Evolutionary conservation across 176 grass and related monocot genomes (phyloP), one percentile per base, ranked within the genome.

Genomic region (Miscanthus lutarioriparius): DNA sequence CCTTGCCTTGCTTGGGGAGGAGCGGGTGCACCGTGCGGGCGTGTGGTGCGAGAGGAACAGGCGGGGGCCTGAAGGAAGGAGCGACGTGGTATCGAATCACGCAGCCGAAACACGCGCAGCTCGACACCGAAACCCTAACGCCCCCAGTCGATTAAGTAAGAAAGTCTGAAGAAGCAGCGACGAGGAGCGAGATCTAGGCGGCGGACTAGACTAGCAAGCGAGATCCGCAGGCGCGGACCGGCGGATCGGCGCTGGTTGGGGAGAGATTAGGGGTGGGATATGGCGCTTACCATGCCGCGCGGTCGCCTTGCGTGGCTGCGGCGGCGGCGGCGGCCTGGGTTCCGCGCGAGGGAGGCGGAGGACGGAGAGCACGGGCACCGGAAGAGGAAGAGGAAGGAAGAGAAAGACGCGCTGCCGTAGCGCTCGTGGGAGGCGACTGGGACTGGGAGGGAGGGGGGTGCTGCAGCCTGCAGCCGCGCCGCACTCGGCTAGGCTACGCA

Each of bases 171-270:
- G 56, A 30, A 66, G 15, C 70, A 28, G 25, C 41, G 40, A 27
- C 40, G 12, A 45, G n/a, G 70, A 17, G 70, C 70, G 70, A 73
- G 70, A 73, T 73, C 70, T 73, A 48, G 25, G 23, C 15, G 70
- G 41, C 56, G 8, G 56, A 23, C 22, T 23, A 25, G 20, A 59
- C 22, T 25, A 49, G 71, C 14, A 49, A 17, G 71, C 14, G 43
- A 48, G 72, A 74, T 74, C 72, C 44, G 72, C 26, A 41, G 39
- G 44, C 43, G 13, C 44, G 26, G 11, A 10, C 39, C 25, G 14
- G 27, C 6, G 70, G 41, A 73, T 73, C 70, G 70, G 70, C 12
- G 20, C 5, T 2, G 23, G 14, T 30, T 72, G 2, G 41, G 26
- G 26, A 10, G 7, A 0, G 27, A 17, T 3, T 2, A 6, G 4